These are phyloP conservation scores for Cerrena zonata DNA, from an alignment of 1,284 basidiomycete genomes.

Conservation along the genomic window DNA sequence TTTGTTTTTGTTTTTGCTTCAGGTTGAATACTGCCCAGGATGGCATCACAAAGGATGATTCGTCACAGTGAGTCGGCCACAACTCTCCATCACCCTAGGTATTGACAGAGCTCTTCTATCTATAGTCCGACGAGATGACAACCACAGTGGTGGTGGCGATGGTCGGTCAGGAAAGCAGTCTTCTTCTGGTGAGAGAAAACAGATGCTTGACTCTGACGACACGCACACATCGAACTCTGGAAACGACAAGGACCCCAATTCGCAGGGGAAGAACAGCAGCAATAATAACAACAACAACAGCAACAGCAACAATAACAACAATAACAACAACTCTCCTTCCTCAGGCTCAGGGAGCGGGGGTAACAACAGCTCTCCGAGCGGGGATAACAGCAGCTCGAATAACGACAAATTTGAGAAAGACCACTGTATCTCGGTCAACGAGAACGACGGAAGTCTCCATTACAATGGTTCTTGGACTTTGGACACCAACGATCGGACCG, in stretches of 20 bases:
- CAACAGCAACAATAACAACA: too few relatives aligned
- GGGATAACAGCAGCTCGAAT: not conserved
- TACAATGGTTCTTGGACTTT: conserved; percentile 35
- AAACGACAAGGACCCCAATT: not conserved
- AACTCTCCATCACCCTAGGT: too few relatives aligned
- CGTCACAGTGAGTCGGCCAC: too few relatives aligned
- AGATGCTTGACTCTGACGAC: conserved; percentile 3
- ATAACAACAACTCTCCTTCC: too few relatives aligned
- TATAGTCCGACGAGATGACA: too few relatives aligned
- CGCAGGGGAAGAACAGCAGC: not conserved
- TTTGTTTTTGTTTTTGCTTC: not conserved
- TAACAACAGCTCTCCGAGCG: not conserved
- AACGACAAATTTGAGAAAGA: not conserved
- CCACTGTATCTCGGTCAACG: conserved; percentile 10
- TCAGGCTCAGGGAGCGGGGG: too few relatives aligned
- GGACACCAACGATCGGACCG: conserved; percentile 15
- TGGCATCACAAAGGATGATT: not conserved
- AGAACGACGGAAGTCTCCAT: conserved; percentile 17
- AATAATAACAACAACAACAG: too few relatives aligned
- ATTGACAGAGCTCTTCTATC: too few relatives aligned
- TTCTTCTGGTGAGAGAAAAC: not conserved
- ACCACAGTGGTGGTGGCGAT: too few relatives aligned
- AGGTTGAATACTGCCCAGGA: conserved; percentile 2
- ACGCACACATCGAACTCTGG: not conserved
- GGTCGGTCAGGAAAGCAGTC: too few relatives aligned